These are phyloP conservation scores for Linnemannia zychae DNA, from an alignment of 192 early-diverging fungal species.

Conservation along the genomic window DNA sequence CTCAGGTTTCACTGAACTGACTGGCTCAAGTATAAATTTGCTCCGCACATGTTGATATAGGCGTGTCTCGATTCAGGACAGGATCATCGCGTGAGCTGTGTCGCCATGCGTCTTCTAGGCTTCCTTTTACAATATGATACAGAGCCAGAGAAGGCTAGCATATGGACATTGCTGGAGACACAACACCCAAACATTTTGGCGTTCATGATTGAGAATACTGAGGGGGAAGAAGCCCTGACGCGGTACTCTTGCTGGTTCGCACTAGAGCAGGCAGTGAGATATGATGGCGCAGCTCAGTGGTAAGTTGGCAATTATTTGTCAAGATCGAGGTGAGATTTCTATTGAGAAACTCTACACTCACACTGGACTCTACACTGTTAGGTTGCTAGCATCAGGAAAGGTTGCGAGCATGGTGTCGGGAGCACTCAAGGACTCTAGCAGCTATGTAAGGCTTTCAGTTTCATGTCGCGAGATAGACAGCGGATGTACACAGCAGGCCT, in stretches of 20 bases:
- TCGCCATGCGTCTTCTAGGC: constrained; percentile 55
- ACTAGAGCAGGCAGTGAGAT: constrained; percentile 34
- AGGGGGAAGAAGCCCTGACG: constrained; percentile 49
- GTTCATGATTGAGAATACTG: constrained; percentile 51
- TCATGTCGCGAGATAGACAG: neutral
- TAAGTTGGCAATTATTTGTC: constrained; percentile 21
- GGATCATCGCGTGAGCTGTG: constrained; percentile 58
- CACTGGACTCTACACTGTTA: constrained; percentile 4
- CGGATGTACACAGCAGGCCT: neutral
- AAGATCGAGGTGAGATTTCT: no score
- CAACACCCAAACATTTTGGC: constrained; percentile 35
- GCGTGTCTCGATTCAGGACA: constrained; percentile 27
- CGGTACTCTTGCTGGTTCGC: constrained; percentile 57
- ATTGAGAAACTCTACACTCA: neutral
- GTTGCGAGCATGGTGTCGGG: constrained; percentile 36
- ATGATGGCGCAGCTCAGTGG: constrained; percentile 59
- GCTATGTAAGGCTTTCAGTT: constrained; percentile 48
- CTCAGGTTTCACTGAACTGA: neutral
- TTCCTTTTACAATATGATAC: constrained; percentile 35
- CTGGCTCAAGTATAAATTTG: neutral
- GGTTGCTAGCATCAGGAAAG: constrained; percentile 56
- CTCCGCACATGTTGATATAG: neutral
- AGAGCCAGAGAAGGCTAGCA: neutral
- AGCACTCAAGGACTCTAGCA: constrained; percentile 62
- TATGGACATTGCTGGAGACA: constrained; percentile 33